Conservation (phyloP, 1,139 yeast genomes). For the Entelexis sorbosivorans region DNA sequence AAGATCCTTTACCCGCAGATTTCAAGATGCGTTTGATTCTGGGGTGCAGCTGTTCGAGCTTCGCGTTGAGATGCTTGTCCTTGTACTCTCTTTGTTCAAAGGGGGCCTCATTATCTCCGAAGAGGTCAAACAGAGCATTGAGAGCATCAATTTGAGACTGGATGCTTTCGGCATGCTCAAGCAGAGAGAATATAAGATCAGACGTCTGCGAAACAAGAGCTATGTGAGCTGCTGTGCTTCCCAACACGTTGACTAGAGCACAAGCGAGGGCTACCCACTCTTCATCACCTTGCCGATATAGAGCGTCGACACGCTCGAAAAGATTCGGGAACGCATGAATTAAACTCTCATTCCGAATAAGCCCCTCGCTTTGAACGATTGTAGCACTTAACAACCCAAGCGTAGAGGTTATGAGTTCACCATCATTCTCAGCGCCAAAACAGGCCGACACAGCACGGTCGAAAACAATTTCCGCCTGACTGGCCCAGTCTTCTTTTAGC, state of each 20-base stretch:
- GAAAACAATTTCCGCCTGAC: constrained; percentile 23
- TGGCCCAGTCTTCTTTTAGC: constrained; percentile 24
- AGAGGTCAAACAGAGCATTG: constrained; percentile 62
- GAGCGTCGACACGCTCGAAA: background rate
- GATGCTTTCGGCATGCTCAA: constrained; percentile 10
- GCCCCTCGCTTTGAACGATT: constrained; percentile 31
- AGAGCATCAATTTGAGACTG: constrained; percentile 43
- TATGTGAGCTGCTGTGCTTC: constrained; percentile 2
- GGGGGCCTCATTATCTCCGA: constrained; percentile 57
- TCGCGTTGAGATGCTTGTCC: constrained; percentile 29
- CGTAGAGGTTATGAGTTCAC: constrained; percentile 38
- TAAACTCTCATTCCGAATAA: background rate
- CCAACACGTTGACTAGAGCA: constrained; percentile 43
- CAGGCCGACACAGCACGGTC: background rate
- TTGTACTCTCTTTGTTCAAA: constrained; percentile 31
- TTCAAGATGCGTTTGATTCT: constrained; percentile 29
- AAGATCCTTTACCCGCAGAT: constrained; percentile 6
- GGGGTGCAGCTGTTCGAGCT: constrained; percentile 57
- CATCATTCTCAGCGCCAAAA: constrained; percentile 25
- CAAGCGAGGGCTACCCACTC: constrained; percentile 18
- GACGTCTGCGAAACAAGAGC: constrained; percentile 6
- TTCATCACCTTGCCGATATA: background rate
- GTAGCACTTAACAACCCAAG: constrained; percentile 57
- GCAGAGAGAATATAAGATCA: constrained; percentile 13
- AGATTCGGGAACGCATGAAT: background rate